phyloP scores from a whole-genome alignment of 768 basidiomycete species.

The Podaxis sp. region DNA sequence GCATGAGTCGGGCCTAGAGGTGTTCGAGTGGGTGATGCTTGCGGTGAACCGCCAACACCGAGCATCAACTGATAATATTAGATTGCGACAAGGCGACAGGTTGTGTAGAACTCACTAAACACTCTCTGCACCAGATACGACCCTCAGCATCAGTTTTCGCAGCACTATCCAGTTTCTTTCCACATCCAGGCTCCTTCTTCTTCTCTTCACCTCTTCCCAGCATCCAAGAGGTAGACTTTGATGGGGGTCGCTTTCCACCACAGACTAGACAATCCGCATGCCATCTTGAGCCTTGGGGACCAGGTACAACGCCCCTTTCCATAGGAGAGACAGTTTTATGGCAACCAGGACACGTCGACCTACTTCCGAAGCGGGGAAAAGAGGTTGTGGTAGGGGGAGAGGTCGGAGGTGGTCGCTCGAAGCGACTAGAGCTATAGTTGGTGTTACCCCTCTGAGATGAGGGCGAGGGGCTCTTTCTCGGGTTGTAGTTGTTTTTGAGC shows the following conservation, averaged over 20 bases:
- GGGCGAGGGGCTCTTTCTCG: conserved; percentile 7
- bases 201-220: conserved; percentile 42
- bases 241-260: conserved; percentile 61
- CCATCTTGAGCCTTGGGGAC: conserved; percentile 80
- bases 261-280: conserved; percentile 75
- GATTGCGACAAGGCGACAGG: neutral
- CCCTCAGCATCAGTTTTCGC: conserved; percentile 70
- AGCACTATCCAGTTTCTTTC: conserved; percentile 78
- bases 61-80: conserved; percentile 46
- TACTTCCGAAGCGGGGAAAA: conserved; percentile 56
- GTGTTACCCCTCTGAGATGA: conserved; percentile 14
- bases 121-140: conserved; percentile 81
- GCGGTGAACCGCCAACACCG: conserved; percentile 42
- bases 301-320: conserved; percentile 83
- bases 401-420: conserved; percentile 20
- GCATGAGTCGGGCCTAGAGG: conserved; percentile 43
- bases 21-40: conserved; percentile 47
- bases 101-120: conserved; percentile 48
- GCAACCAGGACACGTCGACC: conserved; percentile 71
- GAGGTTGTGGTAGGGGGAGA: conserved; percentile 18
- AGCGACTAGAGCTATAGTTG: conserved; percentile 23
- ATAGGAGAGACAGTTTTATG: conserved; percentile 69
- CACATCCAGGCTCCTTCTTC: conserved; percentile 68
- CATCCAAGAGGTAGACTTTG: conserved; percentile 29
- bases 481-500: neutral